A percentile compares a stretch with the other conserved stretches of the same genome.
Evolutionary conservation across 2,329 filamentous ascomycete species (phyloP).

Genomic region (Colletotrichum navitas): DNA sequence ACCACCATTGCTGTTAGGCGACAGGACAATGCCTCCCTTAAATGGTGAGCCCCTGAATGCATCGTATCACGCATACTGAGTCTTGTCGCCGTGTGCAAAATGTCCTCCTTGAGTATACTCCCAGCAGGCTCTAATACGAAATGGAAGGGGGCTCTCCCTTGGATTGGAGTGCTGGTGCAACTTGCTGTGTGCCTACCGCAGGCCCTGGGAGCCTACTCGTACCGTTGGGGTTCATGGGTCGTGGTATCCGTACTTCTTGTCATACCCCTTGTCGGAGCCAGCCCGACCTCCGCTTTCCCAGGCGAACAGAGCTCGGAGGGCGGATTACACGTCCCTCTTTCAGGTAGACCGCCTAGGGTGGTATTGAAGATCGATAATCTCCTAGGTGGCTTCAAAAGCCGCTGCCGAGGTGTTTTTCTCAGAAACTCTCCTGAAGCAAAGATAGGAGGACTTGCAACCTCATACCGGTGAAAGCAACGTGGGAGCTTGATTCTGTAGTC

Average conservation of each 20-base stretch:
- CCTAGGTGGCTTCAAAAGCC: background rate
- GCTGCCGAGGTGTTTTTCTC: too few relatives aligned
- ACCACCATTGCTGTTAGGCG: constrained; percentile 9
- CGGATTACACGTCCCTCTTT: background rate
- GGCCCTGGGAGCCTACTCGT: background rate
- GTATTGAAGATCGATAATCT: background rate
- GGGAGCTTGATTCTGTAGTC: background rate
- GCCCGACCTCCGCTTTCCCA: constrained; percentile 5
- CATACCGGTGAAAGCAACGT: background rate
- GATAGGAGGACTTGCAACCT: background rate
- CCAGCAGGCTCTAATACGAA: background rate
- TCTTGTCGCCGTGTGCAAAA: constrained; percentile 16
- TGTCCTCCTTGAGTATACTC: constrained; percentile 1
- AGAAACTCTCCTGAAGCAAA: background rate
- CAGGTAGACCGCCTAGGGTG: background rate
- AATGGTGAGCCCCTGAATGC: constrained; percentile 24
- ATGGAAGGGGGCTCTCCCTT: constrained; percentile 7
- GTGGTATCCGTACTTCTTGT: background rate
- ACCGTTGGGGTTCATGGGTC: background rate
- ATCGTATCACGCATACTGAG: constrained; percentile 2
- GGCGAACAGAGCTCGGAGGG: background rate
- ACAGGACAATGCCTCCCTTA: constrained; percentile 30
- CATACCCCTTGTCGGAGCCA: background rate
- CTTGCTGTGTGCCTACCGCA: background rate
- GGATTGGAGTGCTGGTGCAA: background rate